Evolutionary conservation across 352 stramenopile genomes (phyloP).

Genomic region (Halophytophthora batemanensis): DNA sequence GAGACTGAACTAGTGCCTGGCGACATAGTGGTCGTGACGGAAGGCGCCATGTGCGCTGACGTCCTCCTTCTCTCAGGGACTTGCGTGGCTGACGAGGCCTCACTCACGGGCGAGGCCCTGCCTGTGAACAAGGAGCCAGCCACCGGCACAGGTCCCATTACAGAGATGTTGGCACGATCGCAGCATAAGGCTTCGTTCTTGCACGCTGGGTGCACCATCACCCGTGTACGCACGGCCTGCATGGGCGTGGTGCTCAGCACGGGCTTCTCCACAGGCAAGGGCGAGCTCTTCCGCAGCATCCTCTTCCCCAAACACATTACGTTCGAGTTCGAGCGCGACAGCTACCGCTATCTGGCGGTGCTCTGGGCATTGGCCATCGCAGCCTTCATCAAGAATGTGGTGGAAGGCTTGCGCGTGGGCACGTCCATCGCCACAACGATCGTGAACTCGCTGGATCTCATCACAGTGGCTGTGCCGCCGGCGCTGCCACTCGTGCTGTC

Average conservation of each 20-base stretch:
- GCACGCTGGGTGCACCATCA: slow-evolving; percentile 33
- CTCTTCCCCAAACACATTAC: slow-evolving; percentile 49
- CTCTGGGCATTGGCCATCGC: slow-evolving; percentile 40
- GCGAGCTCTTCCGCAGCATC: slow-evolving; percentile 64
- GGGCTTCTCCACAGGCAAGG: slow-evolving; percentile 56
- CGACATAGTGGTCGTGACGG: slow-evolving; percentile 38
- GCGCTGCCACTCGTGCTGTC: slow-evolving; percentile 57
- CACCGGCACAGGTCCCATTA: slow-evolving; percentile 12
- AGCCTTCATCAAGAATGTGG: slow-evolving; percentile 52
- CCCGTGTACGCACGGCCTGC: slow-evolving; percentile 10
- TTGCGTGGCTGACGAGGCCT: slow-evolving; percentile 43
- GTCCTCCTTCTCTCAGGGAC: slow-evolving; percentile 36
- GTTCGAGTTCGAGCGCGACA: slow-evolving; percentile 67
- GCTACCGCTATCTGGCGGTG: slow-evolving; percentile 54
- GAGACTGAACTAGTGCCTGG: slow-evolving; percentile 46
- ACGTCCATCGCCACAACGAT: slow-evolving; percentile 27
- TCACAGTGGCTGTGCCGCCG: slow-evolving; percentile 61
- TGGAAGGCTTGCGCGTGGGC: slow-evolving; percentile 13
- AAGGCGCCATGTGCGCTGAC: slow-evolving; percentile 33
- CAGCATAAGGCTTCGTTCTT: slow-evolving; percentile 33
- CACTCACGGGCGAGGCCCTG: slow-evolving; percentile 42
- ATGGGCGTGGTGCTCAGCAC: slow-evolving; percentile 50
- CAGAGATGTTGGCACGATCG: slow-evolving; percentile 21
- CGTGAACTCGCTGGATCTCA: slow-evolving; percentile 51
- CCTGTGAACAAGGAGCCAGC: slow-evolving; percentile 42